A percentile compares a stretch with the other conserved stretches of the same genome.
Conservation (phyloP, 2,329 filamentous ascomycete species). For the Fonsecaea monophora region DNA sequence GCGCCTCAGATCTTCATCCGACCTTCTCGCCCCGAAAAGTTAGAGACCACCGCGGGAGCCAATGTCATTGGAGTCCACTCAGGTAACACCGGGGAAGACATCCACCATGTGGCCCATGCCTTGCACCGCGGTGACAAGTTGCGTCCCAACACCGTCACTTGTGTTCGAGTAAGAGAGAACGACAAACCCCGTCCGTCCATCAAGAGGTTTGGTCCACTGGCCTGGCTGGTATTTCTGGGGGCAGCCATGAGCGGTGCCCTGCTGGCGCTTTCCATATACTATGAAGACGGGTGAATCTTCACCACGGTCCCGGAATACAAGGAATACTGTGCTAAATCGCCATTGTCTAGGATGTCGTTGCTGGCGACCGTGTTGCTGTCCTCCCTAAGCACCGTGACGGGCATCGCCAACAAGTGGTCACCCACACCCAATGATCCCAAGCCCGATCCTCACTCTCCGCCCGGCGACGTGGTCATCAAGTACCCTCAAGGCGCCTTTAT, state of each 20-base stretch:
- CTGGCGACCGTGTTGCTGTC: conserved; percentile 57
- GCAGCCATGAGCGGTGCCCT: conserved; percentile 52
- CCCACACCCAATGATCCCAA: conserved; percentile 52
- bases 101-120: conserved; percentile 59
- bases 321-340: conserved; percentile 7
- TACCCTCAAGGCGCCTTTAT: conserved; percentile 60
- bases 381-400: conserved; percentile 57
- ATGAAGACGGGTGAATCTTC: conserved; percentile 48
- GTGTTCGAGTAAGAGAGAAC: conserved; percentile 48
- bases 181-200: conserved; percentile 49
- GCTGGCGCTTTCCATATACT: conserved; percentile 53
- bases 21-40: conserved; percentile 51
- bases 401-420: conserved; percentile 58
- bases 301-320: neutral
- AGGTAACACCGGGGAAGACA: conserved; percentile 54
- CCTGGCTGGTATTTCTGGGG: conserved; percentile 54
- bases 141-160: conserved; percentile 49
- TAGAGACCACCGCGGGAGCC: conserved; percentile 49
- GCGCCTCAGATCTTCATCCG: conserved; percentile 59
- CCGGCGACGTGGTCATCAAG: conserved; percentile 57
- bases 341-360: conserved; percentile 52
- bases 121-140: conserved; percentile 45
- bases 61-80: conserved; percentile 56
- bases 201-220: conserved; percentile 54
- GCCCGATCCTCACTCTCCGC: conserved; percentile 44